phyloP scores from a whole-genome alignment of 148 eudicot species.

The Suaeda aralocaspica region DNA sequence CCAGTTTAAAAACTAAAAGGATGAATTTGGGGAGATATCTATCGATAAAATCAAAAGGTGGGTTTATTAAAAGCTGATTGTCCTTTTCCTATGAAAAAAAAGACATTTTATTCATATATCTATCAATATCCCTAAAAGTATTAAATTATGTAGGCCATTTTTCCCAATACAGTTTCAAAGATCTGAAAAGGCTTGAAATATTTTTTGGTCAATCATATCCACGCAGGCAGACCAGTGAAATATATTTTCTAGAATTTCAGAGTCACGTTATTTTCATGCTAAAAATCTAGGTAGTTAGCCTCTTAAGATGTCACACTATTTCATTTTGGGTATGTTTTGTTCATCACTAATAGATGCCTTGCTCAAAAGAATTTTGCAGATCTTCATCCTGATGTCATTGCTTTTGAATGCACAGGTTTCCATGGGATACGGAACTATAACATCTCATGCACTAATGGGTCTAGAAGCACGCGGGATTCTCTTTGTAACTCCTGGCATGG shows the following conservation, averaged over 20 bases:
- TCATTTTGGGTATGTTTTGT: not conserved
- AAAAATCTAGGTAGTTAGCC: not conserved
- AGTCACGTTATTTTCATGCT: not conserved
- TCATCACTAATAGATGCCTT: not conserved
- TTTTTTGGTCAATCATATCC: not conserved
- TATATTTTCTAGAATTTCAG: not conserved
- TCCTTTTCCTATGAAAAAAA: too few species aligned
- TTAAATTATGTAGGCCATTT: too few species aligned
- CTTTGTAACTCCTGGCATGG: slow-evolving; percentile 89
- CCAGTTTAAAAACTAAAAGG: too few species aligned
- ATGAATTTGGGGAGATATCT: too few species aligned
- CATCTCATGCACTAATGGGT: slow-evolving; percentile 81
- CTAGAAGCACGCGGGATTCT: slow-evolving; percentile 94
- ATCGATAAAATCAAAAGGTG: too few species aligned
- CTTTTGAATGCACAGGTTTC: slow-evolving; percentile 57
- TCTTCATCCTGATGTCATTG: slow-evolving; percentile 14
- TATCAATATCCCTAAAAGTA: too few species aligned
- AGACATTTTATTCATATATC: too few species aligned
- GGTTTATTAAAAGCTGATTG: too few species aligned
- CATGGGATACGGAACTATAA: slow-evolving; percentile 78
- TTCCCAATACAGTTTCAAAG: not conserved
- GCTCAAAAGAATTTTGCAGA: not conserved
- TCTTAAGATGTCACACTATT: not conserved
- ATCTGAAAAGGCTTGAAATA: not conserved
- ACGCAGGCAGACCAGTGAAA: not conserved